A percentile compares a stretch with the other conserved stretches of the same genome.
Conservation (phyloP, 495 filamentous ascomycete species). For the Talaromyces ruber region DNA sequence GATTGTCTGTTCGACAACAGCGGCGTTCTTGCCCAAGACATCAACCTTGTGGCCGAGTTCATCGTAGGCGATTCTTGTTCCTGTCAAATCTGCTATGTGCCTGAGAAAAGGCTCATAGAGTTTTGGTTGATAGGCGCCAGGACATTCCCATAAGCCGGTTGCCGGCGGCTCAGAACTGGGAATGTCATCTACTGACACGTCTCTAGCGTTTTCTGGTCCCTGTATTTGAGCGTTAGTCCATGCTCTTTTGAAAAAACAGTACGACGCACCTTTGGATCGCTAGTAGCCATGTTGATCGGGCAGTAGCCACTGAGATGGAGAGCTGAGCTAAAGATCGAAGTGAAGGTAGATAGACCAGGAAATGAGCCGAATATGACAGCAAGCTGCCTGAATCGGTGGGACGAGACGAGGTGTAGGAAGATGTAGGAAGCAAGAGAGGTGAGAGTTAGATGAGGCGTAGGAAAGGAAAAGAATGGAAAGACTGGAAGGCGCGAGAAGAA, state of each 20-base stretch:
- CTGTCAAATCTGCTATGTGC: slow-evolving; percentile 11
- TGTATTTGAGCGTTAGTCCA: not conserved
- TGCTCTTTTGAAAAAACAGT: not conserved
- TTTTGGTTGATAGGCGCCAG: not conserved
- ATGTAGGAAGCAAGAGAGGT: slow-evolving; percentile 17
- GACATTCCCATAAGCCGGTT: not conserved
- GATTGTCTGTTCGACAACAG: slow-evolving; percentile 61
- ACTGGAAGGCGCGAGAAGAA: slow-evolving; percentile 18
- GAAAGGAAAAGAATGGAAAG: slow-evolving; percentile 18
- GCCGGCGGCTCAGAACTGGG: not conserved
- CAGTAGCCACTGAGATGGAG: not conserved
- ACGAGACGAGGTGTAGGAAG: not conserved
- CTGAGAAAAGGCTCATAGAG: not conserved
- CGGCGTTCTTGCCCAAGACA: slow-evolving; percentile 19
- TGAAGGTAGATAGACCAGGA: not conserved
- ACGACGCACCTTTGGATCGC: too few relatives aligned
- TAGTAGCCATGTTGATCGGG: not conserved
- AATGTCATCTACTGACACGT: not conserved
- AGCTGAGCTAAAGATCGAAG: not conserved
- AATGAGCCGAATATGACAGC: not conserved
- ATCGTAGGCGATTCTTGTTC: slow-evolving; percentile 14
- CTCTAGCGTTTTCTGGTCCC: not conserved
- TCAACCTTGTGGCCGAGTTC: slow-evolving; percentile 11
- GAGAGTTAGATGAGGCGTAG: slow-evolving; percentile 11
- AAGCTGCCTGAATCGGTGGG: not conserved